Evolutionary conservation across 768 basidiomycete species (phyloP), one percentile per base, ranked within the genome.

Genomic region (Russula olivacea): DNA sequence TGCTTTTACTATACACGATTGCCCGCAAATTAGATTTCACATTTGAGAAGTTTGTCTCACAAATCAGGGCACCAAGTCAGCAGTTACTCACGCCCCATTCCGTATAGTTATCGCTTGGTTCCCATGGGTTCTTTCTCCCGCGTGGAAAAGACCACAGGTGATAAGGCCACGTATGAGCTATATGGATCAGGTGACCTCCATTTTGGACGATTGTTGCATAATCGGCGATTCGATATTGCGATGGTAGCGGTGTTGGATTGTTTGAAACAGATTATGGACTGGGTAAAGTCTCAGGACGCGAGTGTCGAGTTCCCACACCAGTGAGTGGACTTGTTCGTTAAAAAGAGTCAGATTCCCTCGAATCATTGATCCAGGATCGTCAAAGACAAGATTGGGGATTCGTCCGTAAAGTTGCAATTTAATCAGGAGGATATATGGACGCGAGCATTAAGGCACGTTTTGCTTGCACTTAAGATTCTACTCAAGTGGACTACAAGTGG

Each of bases 171-270:
- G 1, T 95, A 95, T 68, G 97, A 98, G 71, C 77, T 99, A 54
- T 95, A 97, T 71, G 95, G 93, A 12, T 97, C 95, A 3, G 93
- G 95, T 10, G 96, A 98, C 73, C 75, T 97, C 23, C 88, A 93
- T 66, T 79, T 96, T 59, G 89, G 91, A 2, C 86, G 95, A 36
- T 72, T 98, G 17, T 77, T 98, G 43, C 96, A 98, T 69, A 98
- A 98, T 70, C 85, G 95, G 45, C 85, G 96, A 19, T 99, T 98
- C 74, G 95, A 98, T 74, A 83, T 89, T 66, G 96, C 89, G 2
- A 95, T 98, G 91, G 93, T 96, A 12, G 91, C 93, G 11, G 93
- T 98, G 71, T 80, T 99, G 48, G 97, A 98, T 67, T 97, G 95
- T 71, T 77, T 99, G 43, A 88, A 92, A 69, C 93, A 98, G 71